Conservation (phyloP, 352 stramenopile genomes). For the Globisporangium canariense region DNA sequence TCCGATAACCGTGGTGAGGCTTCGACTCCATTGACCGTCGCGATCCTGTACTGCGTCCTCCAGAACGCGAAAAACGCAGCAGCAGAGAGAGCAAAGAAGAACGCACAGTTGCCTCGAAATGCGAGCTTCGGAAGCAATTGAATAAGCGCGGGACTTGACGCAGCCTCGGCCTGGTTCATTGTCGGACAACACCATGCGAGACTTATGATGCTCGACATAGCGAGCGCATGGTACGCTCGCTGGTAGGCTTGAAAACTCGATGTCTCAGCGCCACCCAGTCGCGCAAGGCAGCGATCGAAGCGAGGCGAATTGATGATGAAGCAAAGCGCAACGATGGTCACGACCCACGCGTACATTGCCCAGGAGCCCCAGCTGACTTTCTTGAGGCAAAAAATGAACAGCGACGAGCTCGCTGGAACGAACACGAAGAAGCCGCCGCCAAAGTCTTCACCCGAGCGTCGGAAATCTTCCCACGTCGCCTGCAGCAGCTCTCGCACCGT, state of each 20-base stretch:
- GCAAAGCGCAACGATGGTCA: slow-evolving; percentile 33
- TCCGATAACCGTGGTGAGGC: background rate
- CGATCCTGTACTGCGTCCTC: slow-evolving; percentile 33
- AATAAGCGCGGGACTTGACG: background rate
- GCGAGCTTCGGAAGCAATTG: slow-evolving; percentile 11
- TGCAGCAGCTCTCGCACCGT: slow-evolving; percentile 26
- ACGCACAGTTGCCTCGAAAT: slow-evolving; percentile 32
- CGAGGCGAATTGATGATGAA: slow-evolving; percentile 44
- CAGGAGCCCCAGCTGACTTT: slow-evolving; percentile 32
- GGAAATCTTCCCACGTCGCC: slow-evolving; percentile 35
- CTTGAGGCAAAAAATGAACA: slow-evolving; percentile 29
- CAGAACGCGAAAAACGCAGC: slow-evolving; percentile 35
- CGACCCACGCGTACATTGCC: slow-evolving; percentile 36
- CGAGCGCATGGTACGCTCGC: slow-evolving; percentile 39
- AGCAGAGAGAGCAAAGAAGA: slow-evolving; percentile 22
- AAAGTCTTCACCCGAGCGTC: slow-evolving; percentile 26
- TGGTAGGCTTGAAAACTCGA: slow-evolving; percentile 37
- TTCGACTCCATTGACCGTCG: slow-evolving; percentile 17
- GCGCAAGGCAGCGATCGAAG: slow-evolving; percentile 31
- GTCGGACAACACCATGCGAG: slow-evolving; percentile 33
- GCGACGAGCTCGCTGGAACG: slow-evolving; percentile 30
- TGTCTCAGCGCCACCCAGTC: slow-evolving; percentile 29
- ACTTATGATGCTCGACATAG: slow-evolving; percentile 37
- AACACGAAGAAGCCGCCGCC: slow-evolving; percentile 41
- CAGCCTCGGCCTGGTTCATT: slow-evolving; percentile 11